Conservation (phyloP, 2,329 filamentous ascomycete species). For the Cytospora schulzeri region DNA sequence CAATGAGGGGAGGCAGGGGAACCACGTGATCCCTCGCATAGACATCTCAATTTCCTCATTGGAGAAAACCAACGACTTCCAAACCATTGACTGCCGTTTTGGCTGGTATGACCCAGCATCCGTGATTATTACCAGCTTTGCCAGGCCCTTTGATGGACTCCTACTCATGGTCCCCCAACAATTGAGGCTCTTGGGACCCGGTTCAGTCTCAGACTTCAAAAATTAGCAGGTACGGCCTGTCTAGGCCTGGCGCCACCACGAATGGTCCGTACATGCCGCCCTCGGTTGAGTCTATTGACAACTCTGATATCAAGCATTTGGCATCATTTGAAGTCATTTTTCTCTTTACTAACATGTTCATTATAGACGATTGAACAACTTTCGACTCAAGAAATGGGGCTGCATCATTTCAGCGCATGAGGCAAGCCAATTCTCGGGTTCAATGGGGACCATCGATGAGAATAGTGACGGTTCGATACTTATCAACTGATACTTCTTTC, state of each 20-base stretch:
- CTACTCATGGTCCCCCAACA: neutral
- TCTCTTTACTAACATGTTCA: constrained; percentile 3
- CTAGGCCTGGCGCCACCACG: constrained; percentile 21
- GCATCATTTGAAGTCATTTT: constrained; percentile 11
- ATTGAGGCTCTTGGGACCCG: constrained; percentile 10
- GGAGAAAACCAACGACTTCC: neutral
- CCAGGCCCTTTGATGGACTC: neutral
- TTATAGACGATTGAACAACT: constrained; percentile 17
- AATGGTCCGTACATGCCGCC: constrained; percentile 5
- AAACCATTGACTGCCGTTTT: neutral
- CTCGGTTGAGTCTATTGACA: constrained; percentile 14
- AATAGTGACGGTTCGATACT: constrained; percentile 17
- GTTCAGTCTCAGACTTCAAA: constrained; percentile 7
- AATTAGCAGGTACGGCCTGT: constrained; percentile 26
- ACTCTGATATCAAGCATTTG: constrained; percentile 15
- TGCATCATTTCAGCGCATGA: constrained; percentile 23
- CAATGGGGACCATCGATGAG: constrained; percentile 21
- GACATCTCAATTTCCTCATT: neutral
- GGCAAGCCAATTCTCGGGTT: constrained; percentile 11
- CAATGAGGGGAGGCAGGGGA: neutral
- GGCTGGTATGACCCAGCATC: constrained; percentile 5
- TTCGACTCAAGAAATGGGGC: constrained; percentile 21
- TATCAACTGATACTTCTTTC: constrained; percentile 13
- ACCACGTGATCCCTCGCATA: constrained; percentile 2
- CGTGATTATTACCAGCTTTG: neutral